A percentile compares a stretch with the other conserved stretches of the same genome.
These are phyloP conservation scores for Syzygium oleosum DNA, from an alignment of 345 rosid genomes.

Conservation along the genomic window DNA sequence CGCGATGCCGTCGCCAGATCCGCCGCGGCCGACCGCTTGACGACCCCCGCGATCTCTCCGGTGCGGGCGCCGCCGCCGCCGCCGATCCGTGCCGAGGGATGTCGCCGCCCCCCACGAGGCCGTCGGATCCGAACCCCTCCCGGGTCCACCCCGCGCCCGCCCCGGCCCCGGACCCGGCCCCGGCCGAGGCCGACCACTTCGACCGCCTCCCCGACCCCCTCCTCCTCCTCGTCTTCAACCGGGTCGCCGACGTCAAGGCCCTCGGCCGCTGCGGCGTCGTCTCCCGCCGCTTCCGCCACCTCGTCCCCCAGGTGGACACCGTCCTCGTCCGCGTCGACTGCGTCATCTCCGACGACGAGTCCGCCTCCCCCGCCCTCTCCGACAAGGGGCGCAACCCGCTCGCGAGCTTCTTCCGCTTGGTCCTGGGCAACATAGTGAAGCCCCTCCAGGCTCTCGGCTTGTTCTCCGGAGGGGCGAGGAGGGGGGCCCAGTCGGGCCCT, in stretches of 20 bases:
- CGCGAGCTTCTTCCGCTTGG: constrained; percentile 39
- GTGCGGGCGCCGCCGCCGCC: not conserved
- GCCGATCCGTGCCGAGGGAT: not conserved
- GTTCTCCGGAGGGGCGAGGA: constrained; percentile 57
- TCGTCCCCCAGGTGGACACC: constrained; percentile 76
- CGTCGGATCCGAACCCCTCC: constrained; percentile 4
- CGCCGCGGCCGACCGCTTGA: no score
- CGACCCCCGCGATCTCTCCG: no score
- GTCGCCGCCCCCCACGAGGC: not conserved
- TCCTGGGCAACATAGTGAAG: constrained; percentile 63
- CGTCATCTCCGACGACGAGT: constrained; percentile 84
- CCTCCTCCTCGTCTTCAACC: constrained; percentile 69
- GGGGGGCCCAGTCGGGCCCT: constrained; percentile 5
- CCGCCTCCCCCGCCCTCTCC: constrained; percentile 18
- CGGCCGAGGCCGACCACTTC: constrained; percentile 51
- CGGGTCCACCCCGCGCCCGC: constrained; percentile 41
- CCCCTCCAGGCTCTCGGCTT: constrained; percentile 71
- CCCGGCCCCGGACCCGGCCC: not conserved
- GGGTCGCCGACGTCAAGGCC: constrained; percentile 84
- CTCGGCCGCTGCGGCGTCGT: constrained; percentile 91
- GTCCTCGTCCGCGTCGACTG: constrained; percentile 89
- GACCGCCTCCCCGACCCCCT: constrained; percentile 81
- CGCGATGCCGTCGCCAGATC: not conserved
- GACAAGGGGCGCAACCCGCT: constrained; percentile 51
- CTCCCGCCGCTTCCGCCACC: constrained; percentile 64